Conservation (phyloP, 2,329 filamentous ascomycete genomes). For the Pseudocercospora fijiensis region DNA sequence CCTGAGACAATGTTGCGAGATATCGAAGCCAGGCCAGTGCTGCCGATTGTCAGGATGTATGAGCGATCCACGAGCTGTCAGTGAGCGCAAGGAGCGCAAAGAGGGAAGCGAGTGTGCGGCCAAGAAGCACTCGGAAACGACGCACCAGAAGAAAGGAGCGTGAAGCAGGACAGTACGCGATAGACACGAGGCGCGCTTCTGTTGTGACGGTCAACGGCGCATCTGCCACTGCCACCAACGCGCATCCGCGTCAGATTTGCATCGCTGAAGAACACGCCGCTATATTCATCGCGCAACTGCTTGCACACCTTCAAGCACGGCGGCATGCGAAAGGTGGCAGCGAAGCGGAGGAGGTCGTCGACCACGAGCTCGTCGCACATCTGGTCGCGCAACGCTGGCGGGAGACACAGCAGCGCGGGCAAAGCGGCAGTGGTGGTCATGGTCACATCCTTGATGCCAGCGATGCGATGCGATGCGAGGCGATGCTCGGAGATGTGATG, state of each 20-base stretch:
- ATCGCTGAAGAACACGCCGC: conserved; percentile 18
- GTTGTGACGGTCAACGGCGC: too few species aligned
- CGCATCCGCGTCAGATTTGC: conserved; percentile 3
- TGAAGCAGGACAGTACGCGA: background rate
- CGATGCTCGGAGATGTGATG: background rate
- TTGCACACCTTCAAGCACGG: conserved; percentile 15
- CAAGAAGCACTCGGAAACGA: background rate
- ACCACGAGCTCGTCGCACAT: conserved; percentile 18
- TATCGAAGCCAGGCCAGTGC: background rate
- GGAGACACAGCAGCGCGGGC: conserved; percentile 16
- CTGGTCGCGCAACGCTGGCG: conserved; percentile 19
- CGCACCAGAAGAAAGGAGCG: background rate
- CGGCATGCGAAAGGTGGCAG: conserved; percentile 14
- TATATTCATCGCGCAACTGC: conserved; percentile 17
- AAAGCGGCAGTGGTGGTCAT: background rate
- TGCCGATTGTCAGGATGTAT: conserved; percentile 1
- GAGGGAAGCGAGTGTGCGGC: conserved; percentile 10
- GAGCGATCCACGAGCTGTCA: background rate
- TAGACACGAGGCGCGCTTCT: too few species aligned
- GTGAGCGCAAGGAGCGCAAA: conserved; percentile 15
- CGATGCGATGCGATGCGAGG: background rate
- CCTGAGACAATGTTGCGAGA: conserved; percentile 12
- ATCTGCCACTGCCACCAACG: conserved; percentile 19
- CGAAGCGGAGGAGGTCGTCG: conserved; percentile 16
- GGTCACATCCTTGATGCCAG: too few species aligned